Evolutionary conservation across 2,329 filamentous ascomycete genomes (phyloP), one percentile per base, ranked within the genome.

Genomic region (Catunica adiposa): DNA sequence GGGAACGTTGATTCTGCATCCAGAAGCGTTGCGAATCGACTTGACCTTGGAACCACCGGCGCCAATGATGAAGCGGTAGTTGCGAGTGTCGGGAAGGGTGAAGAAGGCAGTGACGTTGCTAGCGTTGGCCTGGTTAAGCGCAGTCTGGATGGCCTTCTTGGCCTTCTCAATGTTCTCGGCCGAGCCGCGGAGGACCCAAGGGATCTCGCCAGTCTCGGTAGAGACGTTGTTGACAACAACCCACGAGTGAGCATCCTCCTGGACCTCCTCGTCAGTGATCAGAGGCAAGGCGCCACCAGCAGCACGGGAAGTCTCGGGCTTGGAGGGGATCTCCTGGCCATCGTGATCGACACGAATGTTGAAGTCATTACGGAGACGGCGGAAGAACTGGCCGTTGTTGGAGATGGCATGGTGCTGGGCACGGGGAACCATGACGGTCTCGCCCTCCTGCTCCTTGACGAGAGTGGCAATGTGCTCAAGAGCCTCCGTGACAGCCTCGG

Each of bases 351-450:
- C 85, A 0, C 84, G 92, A 61, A 98, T 88, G 62, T 86, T 83
- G 69, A 86, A 78, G 64, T 96, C 86, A 68, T 82, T 89, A 61
- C 85, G 82, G 44, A 98, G 80, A 63, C 82, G 84, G 61, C 90
- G 86, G 84, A 97, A 96, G 72, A 97, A 86, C 62, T 89, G 83
- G 1, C 90, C 92, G 61, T 90, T 89, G 66, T 95, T 90, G 54
- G 86, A 79, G 62, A 98, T 77, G 58, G 76, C 71, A 66, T 97
- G 87, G 72, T 98, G 92, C 59, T 92, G 73, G 62, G 82, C 80
- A 58, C 82, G 79, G 9, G 92, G 90, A 7, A 98, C 78, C 62
- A 84, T 77, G n/a, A 97, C 70, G 0, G 85, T 92, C 74, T 92
- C 88, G 59, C 87, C 86, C 66, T 92, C 83, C 65, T 90, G 85